Percentiles rank a stretch among this genome's conserved stretches.
phyloP scores from a whole-genome alignment of 2,329 filamentous ascomycete species.

The Exophiala phaeomuriformis region DNA sequence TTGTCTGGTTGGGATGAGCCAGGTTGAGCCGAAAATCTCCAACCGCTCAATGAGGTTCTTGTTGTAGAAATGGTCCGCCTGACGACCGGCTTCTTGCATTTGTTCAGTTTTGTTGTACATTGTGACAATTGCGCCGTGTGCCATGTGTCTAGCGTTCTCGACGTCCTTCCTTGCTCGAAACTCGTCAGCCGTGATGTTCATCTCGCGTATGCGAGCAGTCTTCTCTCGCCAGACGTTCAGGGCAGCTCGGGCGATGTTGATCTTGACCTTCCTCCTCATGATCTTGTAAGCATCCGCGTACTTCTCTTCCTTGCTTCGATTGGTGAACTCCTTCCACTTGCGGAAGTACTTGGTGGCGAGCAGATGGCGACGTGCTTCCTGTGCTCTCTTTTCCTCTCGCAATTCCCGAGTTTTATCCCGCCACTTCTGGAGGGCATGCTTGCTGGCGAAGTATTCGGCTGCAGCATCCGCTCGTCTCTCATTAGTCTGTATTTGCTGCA shows the following conservation, averaged over 20 bases:
- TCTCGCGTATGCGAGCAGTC: constrained; percentile 6
- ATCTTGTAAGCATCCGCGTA: constrained; percentile 18
- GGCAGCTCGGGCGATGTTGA: constrained; percentile 17
- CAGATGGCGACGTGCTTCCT: constrained; percentile 9
- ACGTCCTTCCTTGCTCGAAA: constrained; percentile 13
- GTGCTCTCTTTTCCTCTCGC: constrained; percentile 5
- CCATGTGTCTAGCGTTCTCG: constrained; percentile 10
- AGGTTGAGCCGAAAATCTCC: constrained; percentile 16
- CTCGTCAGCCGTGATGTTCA: constrained; percentile 13
- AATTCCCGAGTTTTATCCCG: constrained; percentile 5
- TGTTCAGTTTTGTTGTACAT: constrained; percentile 17
- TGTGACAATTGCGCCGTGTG: constrained; percentile 12
- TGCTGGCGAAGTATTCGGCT: constrained; percentile 18
- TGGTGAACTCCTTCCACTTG: constrained; percentile 10
- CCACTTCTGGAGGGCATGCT: constrained; percentile 13
- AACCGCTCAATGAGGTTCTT: constrained; percentile 9
- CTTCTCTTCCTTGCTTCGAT: constrained; percentile 13
- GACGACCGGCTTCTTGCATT: constrained; percentile 3
- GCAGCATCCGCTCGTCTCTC: constrained; percentile 16
- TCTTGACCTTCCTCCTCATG: constrained; percentile 20
- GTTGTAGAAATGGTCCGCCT: constrained; percentile 9
- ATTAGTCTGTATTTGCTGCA: constrained; percentile 8
- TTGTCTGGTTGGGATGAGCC: constrained; percentile 16
- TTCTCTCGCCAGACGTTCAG: constrained; percentile 15
- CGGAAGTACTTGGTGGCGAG: constrained; percentile 12